Evolutionary conservation across 1,284 basidiomycete species (phyloP).

Genomic region (Fomitopsis pinicola): DNA sequence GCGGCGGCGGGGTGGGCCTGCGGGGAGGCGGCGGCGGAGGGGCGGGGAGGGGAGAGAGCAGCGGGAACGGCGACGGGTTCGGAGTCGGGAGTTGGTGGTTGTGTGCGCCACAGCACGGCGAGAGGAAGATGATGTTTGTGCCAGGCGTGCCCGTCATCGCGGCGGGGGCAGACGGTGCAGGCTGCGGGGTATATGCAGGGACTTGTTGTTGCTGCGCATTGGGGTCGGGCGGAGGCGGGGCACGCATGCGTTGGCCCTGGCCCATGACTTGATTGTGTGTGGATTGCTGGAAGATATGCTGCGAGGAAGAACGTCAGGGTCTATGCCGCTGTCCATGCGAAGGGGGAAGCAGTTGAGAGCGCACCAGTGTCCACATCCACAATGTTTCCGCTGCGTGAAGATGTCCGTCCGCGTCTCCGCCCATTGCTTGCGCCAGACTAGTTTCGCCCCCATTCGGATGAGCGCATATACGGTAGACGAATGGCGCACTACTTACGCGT

Average conservation of each 20-base stretch:
- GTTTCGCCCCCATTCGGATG: background rate
- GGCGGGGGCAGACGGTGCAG: background rate
- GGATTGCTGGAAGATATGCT: too few species aligned
- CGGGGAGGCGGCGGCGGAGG: background rate
- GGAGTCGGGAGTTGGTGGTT: background rate
- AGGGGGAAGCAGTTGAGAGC: too few species aligned
- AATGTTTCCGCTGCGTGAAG: too few species aligned
- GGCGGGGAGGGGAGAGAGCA: background rate
- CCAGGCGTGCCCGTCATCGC: background rate
- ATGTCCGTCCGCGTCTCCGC: background rate
- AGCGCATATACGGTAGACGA: background rate
- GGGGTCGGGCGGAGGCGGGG: background rate
- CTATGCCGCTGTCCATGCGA: too few species aligned
- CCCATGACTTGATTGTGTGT: too few species aligned
- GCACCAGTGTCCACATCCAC: too few species aligned
- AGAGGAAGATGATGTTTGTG: background rate
- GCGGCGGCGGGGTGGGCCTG: background rate
- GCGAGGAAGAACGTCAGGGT: too few species aligned
- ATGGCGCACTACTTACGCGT: background rate
- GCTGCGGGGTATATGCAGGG: background rate
- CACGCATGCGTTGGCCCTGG: background rate
- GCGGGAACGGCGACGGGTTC: background rate
- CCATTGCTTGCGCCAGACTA: background rate
- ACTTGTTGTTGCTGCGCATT: background rate
- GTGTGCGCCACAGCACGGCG: background rate